These are phyloP conservation scores for Jatropha multifida DNA, from an alignment of 441 rosid species.

Conservation along the genomic window DNA sequence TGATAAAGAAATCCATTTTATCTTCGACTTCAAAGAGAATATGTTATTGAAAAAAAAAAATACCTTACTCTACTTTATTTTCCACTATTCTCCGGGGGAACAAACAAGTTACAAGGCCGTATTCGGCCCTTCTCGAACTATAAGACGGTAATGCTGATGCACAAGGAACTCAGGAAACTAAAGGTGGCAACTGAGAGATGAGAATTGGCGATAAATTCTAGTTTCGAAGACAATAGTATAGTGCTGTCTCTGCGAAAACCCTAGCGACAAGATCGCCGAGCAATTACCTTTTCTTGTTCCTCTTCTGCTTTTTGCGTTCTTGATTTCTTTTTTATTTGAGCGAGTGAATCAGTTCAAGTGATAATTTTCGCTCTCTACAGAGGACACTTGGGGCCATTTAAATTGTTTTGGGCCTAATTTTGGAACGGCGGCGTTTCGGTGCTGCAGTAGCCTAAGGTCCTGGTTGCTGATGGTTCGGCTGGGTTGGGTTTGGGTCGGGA, in stretches of 20 bases:
- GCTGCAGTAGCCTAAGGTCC: too few relatives aligned
- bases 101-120: not conserved
- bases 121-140: not conserved
- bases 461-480: too few relatives aligned
- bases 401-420: too few relatives aligned
- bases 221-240: not conserved
- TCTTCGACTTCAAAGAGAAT: not conserved
- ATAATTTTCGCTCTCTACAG: not conserved
- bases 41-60: not conserved
- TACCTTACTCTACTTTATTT: not conserved
- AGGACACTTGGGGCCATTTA: too few relatives aligned
- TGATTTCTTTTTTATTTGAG: not conserved
- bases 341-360: not conserved
- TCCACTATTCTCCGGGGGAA: not conserved
- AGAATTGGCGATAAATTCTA: not conserved
- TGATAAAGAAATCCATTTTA: not conserved
- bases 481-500: too few relatives aligned
- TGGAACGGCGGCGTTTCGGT: too few relatives aligned
- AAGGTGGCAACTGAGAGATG: conserved; percentile 4
- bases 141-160: not conserved
- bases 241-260: conserved; percentile 17
- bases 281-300: too few relatives aligned
- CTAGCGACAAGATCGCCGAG: not conserved
- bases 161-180: conserved; percentile 7
- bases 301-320: not conserved